phyloP scores from a whole-genome alignment of 345 rosid genomes.

The Pseudoturritis turrita region DNA sequence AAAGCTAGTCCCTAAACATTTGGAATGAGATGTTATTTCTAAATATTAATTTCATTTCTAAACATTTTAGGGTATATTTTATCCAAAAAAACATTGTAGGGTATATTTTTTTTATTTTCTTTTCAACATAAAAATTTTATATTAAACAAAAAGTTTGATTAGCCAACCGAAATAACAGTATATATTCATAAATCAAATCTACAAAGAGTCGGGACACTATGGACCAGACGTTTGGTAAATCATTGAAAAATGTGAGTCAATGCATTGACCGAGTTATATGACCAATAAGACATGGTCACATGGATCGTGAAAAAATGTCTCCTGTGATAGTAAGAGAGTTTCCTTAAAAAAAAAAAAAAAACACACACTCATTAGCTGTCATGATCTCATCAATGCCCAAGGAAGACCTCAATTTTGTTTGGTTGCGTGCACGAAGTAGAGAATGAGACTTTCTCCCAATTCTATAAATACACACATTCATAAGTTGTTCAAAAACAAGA shows the following conservation, averaged over 20 bases:
- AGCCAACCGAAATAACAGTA: too few species aligned
- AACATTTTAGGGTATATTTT: background rate
- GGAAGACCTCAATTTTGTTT: background rate
- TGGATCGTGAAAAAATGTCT: constrained; percentile 7
- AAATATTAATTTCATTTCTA: background rate
- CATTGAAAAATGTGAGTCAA: background rate
- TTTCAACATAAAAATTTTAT: too few species aligned
- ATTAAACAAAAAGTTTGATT: too few species aligned
- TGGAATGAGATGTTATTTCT: too few species aligned
- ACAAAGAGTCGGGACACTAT: too few species aligned
- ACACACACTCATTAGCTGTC: background rate
- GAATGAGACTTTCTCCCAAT: background rate
- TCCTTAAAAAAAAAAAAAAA: background rate
- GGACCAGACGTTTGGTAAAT: too few species aligned
- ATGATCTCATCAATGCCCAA: constrained; percentile 1
- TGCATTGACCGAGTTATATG: background rate
- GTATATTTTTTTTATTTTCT: too few species aligned
- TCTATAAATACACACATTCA: constrained; percentile 3
- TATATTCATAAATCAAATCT: too few species aligned
- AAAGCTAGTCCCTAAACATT: too few species aligned
- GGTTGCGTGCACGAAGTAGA: constrained; percentile 20
- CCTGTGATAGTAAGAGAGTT: background rate
- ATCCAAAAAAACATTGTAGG: too few species aligned
- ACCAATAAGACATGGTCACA: background rate
- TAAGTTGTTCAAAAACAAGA: background rate